Conservation (phyloP, 2,329 filamentous ascomycete species). For the Aspergillus novoparasiticus region DNA sequence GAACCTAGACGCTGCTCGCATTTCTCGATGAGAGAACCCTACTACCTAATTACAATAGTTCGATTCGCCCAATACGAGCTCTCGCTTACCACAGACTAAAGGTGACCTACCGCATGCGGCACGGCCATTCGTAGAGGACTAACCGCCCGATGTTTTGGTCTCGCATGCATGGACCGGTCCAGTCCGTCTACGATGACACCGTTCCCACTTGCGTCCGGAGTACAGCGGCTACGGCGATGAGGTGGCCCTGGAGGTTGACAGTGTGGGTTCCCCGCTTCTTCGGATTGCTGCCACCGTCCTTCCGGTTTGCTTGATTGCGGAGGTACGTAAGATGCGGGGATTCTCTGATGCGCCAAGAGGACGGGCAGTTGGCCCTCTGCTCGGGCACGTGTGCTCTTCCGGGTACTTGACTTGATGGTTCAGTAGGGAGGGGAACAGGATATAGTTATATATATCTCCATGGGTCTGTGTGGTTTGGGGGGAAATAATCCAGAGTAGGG, state of each 20-base stretch:
- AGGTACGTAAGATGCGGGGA: constrained; percentile 11
- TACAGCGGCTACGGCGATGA: background rate
- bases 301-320: constrained; percentile 5
- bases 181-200: background rate
- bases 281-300: background rate
- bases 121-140: background rate
- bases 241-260: background rate
- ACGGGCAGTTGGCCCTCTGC: background rate
- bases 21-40: background rate
- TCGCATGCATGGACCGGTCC: constrained; percentile 10
- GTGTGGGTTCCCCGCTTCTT: background rate
- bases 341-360: constrained; percentile 1
- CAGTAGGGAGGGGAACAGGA: background rate
- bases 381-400: background rate
- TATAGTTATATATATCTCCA: background rate
- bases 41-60: no score
- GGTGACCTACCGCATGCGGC: background rate
- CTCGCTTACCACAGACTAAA: background rate
- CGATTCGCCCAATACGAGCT: background rate
- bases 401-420: background rate
- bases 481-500: background rate
- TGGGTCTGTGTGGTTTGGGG: background rate
- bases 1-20: background rate
- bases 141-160: background rate
- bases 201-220: background rate